phyloP scores from a whole-genome alignment of 2,329 filamentous ascomycete genomes.

The Verticillium klebahnii region DNA sequence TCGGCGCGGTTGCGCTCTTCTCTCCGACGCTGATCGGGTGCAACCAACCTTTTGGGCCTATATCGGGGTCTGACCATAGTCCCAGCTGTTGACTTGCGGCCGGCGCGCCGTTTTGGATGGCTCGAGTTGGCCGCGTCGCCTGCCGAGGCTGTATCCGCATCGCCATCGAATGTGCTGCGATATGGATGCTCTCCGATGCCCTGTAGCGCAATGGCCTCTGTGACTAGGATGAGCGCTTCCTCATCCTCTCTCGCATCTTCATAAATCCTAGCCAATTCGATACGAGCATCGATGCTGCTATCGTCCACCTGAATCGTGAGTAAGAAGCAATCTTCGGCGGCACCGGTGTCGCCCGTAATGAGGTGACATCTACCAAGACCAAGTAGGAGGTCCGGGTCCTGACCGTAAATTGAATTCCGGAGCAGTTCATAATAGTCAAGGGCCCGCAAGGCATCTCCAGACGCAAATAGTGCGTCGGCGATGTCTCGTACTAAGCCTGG shows the following conservation, averaged over 20 bases:
- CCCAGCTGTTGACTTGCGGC: neutral
- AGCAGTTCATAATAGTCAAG: slow-evolving; percentile 54
- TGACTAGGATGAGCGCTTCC: slow-evolving; percentile 71
- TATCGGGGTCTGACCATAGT: slow-evolving; percentile 24
- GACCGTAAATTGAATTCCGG: slow-evolving; percentile 39
- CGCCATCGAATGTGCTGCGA: slow-evolving; percentile 5
- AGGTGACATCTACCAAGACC: slow-evolving; percentile 66
- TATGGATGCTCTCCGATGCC: slow-evolving; percentile 35
- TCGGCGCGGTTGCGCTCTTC: slow-evolving; percentile 37
- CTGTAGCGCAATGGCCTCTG: slow-evolving; percentile 66
- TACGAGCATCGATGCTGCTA: slow-evolving; percentile 69
- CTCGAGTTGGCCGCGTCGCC: neutral
- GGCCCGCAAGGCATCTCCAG: slow-evolving; percentile 32
- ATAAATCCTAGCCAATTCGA: slow-evolving; percentile 79
- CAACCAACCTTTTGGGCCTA: slow-evolving; percentile 40
- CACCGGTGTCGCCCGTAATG: slow-evolving; percentile 54
- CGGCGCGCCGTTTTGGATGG: neutral
- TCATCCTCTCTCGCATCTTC: slow-evolving; percentile 69
- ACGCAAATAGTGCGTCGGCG: slow-evolving; percentile 41
- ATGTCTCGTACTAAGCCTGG: slow-evolving; percentile 75
- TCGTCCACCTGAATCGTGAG: slow-evolving; percentile 68
- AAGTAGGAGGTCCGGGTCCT: slow-evolving; percentile 48
- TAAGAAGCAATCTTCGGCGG: slow-evolving; percentile 75
- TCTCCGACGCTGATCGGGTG: slow-evolving; percentile 36
- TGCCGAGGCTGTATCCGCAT: neutral